Evolutionary conservation across 75 land plant species (phyloP).

Genomic region (Selaginella moellendorffii): DNA sequence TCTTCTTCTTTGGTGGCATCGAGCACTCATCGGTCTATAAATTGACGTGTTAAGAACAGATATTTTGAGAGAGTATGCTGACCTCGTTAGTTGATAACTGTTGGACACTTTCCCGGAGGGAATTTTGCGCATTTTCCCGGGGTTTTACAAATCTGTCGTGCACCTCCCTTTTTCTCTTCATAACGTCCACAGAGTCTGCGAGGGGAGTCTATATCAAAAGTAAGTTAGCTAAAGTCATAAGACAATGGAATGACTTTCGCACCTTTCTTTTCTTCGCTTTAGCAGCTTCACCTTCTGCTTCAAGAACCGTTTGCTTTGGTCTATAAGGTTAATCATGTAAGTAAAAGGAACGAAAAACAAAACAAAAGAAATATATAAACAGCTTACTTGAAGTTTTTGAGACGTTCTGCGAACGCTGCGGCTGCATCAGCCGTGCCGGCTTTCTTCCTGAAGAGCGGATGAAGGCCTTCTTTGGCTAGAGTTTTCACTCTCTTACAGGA

Average conservation of each 20-base stretch:
- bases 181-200: constrained; percentile 70
- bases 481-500: constrained; percentile 61
- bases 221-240: not conserved
- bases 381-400: constrained; percentile 59
- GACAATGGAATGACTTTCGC: not conserved
- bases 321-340: constrained; percentile 17
- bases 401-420: constrained; percentile 71
- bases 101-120: too few species aligned
- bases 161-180: constrained; percentile 82
- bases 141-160: constrained; percentile 34
- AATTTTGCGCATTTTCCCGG: too few species aligned
- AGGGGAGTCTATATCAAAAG: constrained; percentile 30
- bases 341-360: too few species aligned
- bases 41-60: too few species aligned
- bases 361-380: too few species aligned
- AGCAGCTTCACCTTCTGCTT: constrained; percentile 80
- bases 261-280: constrained; percentile 59
- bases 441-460: constrained; percentile 55
- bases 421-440: constrained; percentile 52
- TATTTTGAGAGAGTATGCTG: too few species aligned
- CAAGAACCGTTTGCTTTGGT: constrained; percentile 88
- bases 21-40: not conserved
- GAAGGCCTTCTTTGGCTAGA: constrained; percentile 69
- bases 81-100: too few species aligned
- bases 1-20: constrained; percentile 2